Evolutionary conservation across 176 grass and related monocot genomes (phyloP).

Genomic region (Oryza glaberrima): DNA sequence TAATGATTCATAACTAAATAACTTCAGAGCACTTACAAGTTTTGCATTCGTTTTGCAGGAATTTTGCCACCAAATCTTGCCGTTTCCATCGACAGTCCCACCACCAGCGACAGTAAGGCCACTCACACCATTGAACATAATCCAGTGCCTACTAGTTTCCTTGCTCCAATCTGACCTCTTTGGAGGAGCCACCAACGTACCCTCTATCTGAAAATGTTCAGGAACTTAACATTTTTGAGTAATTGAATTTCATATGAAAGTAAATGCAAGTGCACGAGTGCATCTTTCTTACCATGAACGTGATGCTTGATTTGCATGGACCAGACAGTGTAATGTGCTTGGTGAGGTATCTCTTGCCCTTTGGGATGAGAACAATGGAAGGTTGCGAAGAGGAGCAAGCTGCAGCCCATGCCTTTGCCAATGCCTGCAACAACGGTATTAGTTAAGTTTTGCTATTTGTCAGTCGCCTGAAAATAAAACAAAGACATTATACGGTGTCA

Average conservation of each 20-base stretch:
- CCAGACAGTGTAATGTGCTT: constrained; percentile 56
- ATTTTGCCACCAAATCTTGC: constrained; percentile 73
- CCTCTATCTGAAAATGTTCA: constrained; percentile 50
- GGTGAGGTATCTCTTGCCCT: constrained; percentile 45
- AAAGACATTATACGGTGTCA: background rate
- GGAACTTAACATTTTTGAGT: background rate
- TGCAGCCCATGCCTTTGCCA: constrained; percentile 45
- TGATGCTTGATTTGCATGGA: constrained; percentile 57
- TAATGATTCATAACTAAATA: background rate
- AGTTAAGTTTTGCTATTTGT: too few species aligned
- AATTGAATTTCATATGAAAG: background rate
- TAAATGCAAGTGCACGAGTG: background rate
- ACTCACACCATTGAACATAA: constrained; percentile 41
- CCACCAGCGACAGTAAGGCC: constrained; percentile 58
- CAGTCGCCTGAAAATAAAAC: background rate
- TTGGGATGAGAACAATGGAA: constrained; percentile 44
- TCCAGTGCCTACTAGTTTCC: constrained; percentile 49
- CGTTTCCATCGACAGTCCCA: constrained; percentile 66
- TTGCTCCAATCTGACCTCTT: constrained; percentile 48
- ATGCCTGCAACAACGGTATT: constrained; percentile 46
- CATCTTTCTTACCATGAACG: constrained; percentile 49
- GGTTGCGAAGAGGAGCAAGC: constrained; percentile 58
- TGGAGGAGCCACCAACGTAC: constrained; percentile 59
- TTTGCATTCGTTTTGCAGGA: constrained; percentile 62
- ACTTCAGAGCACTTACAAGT: constrained; percentile 42